phyloP scores from a whole-genome alignment of 2,329 filamentous ascomycete genomes.

The Alternaria ethzedia region DNA sequence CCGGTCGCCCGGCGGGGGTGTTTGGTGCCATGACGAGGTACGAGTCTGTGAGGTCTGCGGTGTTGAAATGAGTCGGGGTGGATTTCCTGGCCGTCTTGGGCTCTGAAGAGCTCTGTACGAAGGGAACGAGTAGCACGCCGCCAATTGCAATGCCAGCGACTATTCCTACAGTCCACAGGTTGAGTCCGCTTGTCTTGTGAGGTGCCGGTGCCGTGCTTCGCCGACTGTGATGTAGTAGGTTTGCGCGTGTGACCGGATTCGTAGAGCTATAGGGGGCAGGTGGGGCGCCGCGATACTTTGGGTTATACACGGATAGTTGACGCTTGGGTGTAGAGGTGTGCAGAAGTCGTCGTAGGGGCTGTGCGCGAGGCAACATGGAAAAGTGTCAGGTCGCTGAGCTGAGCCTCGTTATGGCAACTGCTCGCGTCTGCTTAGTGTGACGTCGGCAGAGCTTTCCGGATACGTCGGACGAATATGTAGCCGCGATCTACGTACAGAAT shows the following conservation, averaged over 20 bases:
- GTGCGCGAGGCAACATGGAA: conserved; percentile 36
- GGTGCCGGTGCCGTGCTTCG: conserved; percentile 3
- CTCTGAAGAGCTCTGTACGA: conserved; percentile 16
- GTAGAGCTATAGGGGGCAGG: conserved; percentile 15
- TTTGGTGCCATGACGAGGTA: conserved; percentile 50
- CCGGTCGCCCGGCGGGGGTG: conserved; percentile 73
- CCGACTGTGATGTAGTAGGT: conserved; percentile 9
- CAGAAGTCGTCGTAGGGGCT: conserved; percentile 16
- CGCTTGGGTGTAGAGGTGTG: conserved; percentile 8
- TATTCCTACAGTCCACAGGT: conserved; percentile 33
- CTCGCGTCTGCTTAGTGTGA: conserved; percentile 10
- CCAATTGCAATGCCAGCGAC: conserved; percentile 42
- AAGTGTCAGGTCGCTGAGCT: conserved; percentile 17
- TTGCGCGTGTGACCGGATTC: conserved; percentile 15
- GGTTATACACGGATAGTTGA: conserved; percentile 11
- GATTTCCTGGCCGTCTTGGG: conserved; percentile 10
- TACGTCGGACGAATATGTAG: conserved; percentile 1
- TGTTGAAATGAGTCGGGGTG: conserved; percentile 24
- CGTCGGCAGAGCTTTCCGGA: conserved; percentile 12
- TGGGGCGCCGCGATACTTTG: conserved; percentile 19
- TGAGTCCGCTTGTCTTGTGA: conserved; percentile 33
- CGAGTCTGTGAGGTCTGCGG: conserved; percentile 33
- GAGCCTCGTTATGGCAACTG: conserved; percentile 7
- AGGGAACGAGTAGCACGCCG: conserved; percentile 38
- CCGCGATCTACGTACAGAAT: conserved; percentile 3